These are phyloP conservation scores for Amaranthus hypochondriacus DNA, from an alignment of 148 eudicot genomes.

Conservation along the genomic window DNA sequence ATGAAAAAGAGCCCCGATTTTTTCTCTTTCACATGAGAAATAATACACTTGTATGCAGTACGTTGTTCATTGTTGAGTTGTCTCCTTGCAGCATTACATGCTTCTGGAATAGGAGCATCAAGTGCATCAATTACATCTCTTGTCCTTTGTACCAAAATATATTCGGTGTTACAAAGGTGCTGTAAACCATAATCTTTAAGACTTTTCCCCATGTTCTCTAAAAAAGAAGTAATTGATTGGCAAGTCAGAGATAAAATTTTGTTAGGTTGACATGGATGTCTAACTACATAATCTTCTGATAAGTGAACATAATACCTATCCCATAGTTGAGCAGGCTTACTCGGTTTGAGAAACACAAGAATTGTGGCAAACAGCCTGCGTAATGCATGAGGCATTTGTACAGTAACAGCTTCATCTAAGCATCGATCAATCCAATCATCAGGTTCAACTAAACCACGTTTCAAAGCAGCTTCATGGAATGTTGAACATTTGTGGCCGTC, in stretches of 20 bases:
- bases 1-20: not conserved
- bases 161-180: rapidly evolving
- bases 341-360: not conserved
- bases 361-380: not conserved
- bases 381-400: not conserved
- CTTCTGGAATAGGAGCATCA: not conserved
- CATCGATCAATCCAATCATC: not conserved
- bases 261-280: not conserved
- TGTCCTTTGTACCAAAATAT: not conserved
- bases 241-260: not conserved
- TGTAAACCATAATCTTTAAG: not conserved
- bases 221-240: not conserved
- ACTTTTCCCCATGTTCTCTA: not conserved
- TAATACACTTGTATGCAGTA: not conserved
- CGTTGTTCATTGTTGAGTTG: not conserved
- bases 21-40: not conserved
- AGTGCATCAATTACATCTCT: not conserved
- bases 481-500: not conserved
- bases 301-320: not conserved
- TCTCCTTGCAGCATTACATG: not conserved
- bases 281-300: not conserved
- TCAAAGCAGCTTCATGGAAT: not conserved
- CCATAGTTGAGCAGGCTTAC: not conserved
- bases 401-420: not conserved
- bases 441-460: not conserved